Evolutionary conservation across 2,329 filamentous ascomycete genomes (phyloP).

Genomic region (Trichophyton verrucosum): DNA sequence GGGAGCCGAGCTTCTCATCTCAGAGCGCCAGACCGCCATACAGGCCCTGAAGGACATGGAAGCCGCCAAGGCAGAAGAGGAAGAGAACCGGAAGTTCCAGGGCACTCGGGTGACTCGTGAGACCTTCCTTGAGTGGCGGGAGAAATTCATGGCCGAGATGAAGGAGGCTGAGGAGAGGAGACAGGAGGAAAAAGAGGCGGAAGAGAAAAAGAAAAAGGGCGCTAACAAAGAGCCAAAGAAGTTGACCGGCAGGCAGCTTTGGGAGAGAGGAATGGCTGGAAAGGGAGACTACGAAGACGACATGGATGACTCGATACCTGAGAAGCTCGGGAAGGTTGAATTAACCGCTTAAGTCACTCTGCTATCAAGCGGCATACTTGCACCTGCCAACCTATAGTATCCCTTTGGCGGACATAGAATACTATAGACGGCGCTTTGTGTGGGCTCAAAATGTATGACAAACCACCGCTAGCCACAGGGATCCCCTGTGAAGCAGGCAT

Average conservation of each 20-base stretch:
- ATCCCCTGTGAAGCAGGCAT: not conserved
- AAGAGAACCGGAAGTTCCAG: slow-evolving; percentile 95
- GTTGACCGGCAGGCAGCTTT: slow-evolving; percentile 62
- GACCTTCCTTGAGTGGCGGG: slow-evolving; percentile 72
- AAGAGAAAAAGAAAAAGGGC: slow-evolving; percentile 72
- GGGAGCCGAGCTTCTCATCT: slow-evolving; percentile 70
- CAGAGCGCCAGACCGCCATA: slow-evolving; percentile 55
- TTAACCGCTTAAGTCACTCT: slow-evolving; percentile 35
- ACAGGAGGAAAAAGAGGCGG: slow-evolving; percentile 63
- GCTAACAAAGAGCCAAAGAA: slow-evolving; percentile 52
- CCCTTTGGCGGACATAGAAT: not conserved
- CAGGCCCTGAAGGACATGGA: slow-evolving; percentile 42
- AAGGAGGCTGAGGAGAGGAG: slow-evolving; percentile 55
- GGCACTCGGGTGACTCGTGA: slow-evolving; percentile 80
- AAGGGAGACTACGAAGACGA: slow-evolving; percentile 57
- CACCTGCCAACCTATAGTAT: too few relatives aligned
- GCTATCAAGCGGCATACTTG: not conserved
- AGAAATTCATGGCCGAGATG: slow-evolving; percentile 66
- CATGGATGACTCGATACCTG: slow-evolving; percentile 48
- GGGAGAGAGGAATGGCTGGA: slow-evolving; percentile 59
- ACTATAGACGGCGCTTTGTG: not conserved
- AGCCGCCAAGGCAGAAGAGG: slow-evolving; percentile 56
- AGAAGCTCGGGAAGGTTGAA: slow-evolving; percentile 58
- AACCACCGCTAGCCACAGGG: not conserved
- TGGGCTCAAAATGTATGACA: not conserved